Evolutionary conservation across 129 eudicot genomes (phyloP), one percentile per base, ranked within the genome.

Genomic region (Glebionis coronaria): DNA sequence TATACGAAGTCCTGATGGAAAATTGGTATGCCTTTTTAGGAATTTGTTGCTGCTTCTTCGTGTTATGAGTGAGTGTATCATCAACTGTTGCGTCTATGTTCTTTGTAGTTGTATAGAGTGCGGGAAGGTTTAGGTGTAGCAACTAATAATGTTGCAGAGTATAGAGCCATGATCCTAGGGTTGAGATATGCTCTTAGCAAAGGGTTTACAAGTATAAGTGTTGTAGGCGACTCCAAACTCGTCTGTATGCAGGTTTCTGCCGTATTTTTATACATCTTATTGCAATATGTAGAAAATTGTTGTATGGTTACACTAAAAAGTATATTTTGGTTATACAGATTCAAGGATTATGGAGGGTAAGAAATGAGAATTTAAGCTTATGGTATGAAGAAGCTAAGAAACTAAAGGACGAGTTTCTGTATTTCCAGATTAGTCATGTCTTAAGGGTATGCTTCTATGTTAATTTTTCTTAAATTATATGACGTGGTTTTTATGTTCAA

Each of bases 41-140:
- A 47, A 71, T 38, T 23, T 27, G 63, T 13, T 14, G n/a, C 23
- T 6, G 47, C 15, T 28, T 71, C 18, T 16, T 23, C 13, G 16
- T 2, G 16, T 20, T 40, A 16, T 65, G 46, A 57, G 15, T 65
- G 46, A 57, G 15, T 6, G 25, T 23, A 23, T 2, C 25, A 28
- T 51, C 49, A 44, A 44, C 20, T 35, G 42, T 4, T 38, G 15
- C 20, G 9, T 44, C 68, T 35, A 19, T 49, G 52, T 18, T n/a
- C 45, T 21, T 14, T 72, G 52, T 79, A 93, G 98, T 80, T 82
- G 56, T 84, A 86, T 78, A 88, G 83, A 83, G 59, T 88, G 72
- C 96, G 88, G 58, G 97, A 93, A 82, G 98, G 98, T 60, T 67
- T 93, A 81, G 98, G 98, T 40, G 38, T 81, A 65, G 87, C 88